Conservation (phyloP, 371 early-diverging fungal genomes). For the Blastocladiella emersonii region DNA sequence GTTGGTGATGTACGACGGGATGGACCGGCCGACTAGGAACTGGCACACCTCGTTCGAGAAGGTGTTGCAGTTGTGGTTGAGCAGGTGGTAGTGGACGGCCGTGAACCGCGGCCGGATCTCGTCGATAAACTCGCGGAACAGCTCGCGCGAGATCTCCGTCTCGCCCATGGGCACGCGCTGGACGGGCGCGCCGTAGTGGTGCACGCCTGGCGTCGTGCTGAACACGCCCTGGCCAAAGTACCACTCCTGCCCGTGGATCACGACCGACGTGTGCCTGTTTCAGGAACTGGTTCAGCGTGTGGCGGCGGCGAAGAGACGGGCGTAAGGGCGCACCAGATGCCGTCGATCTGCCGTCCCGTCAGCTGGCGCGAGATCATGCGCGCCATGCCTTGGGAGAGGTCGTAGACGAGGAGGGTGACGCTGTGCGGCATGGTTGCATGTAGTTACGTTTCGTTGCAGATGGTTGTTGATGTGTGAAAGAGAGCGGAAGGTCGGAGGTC, state of each 20-base stretch:
- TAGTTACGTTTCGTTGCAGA: too few relatives aligned
- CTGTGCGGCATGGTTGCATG: neutral
- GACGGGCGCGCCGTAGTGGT: conserved; percentile 61
- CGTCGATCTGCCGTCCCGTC: conserved; percentile 30
- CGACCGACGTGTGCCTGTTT: conserved; percentile 73
- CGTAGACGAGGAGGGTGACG: conserved; percentile 61
- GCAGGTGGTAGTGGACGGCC: conserved; percentile 70
- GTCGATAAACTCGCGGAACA: conserved; percentile 61
- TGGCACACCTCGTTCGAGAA: conserved; percentile 61
- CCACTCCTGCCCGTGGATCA: conserved; percentile 72
- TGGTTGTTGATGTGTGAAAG: too few relatives aligned
- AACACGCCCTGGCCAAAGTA: conserved; percentile 70
- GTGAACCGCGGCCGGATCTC: conserved; percentile 17
- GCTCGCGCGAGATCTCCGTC: conserved; percentile 62
- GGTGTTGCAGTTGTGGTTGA: conserved; percentile 81
- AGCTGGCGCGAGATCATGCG: conserved; percentile 11
- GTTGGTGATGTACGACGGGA: conserved; percentile 58
- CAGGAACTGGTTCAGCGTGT: conserved; percentile 1
- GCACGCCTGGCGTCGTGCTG: conserved; percentile 35
- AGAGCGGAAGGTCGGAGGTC: too few relatives aligned
- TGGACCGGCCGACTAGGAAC: conserved; percentile 58
- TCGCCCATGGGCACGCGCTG: conserved; percentile 62
- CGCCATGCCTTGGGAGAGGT: conserved; percentile 58
- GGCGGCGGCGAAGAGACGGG: too few relatives aligned
- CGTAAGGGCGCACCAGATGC: conserved; percentile 38